phyloP scores from a whole-genome alignment of 148 eudicot species.

The Arbutus unedo region DNA sequence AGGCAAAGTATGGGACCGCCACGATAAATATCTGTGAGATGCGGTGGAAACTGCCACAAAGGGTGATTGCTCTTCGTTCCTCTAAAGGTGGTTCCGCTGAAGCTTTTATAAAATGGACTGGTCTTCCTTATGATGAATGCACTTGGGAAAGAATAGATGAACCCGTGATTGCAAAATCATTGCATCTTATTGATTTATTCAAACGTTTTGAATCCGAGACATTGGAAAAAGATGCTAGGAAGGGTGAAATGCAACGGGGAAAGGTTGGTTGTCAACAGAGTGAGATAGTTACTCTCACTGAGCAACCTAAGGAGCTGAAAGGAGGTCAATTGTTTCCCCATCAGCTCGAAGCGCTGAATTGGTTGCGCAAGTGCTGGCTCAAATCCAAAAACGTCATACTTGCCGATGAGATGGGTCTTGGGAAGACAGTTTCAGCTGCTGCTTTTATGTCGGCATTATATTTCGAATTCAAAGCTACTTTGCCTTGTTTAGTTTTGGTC shows the following conservation, averaged over 20 bases:
- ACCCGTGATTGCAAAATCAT: conserved; percentile 46
- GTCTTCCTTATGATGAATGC: conserved; percentile 93
- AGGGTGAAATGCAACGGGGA: conserved; percentile 29
- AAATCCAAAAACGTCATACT: conserved; percentile 87
- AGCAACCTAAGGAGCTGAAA: conserved; percentile 83
- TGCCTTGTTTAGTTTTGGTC: conserved; percentile 91
- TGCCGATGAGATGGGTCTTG: conserved; percentile 99
- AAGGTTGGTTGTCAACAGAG: conserved; percentile 35
- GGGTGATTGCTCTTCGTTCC: conserved; percentile 63
- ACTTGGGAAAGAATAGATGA: conserved; percentile 92
- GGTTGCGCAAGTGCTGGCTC: conserved; percentile 97
- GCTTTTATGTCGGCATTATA: conserved; percentile 82
- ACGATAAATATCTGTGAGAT: conserved; percentile 69
- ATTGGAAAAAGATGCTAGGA: conserved; percentile 52
- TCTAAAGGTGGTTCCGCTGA: conserved; percentile 50
- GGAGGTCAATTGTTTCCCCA: conserved; percentile 93
- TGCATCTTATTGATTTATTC: conserved; percentile 59
- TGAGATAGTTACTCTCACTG: conserved; percentile 63
- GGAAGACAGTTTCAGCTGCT: conserved; percentile 87
- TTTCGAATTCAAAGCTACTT: conserved; percentile 72
- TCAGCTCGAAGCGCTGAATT: conserved; percentile 93
- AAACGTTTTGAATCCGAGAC: conserved; percentile 58
- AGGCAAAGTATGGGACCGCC: conserved; percentile 75
- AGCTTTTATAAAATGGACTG: conserved; percentile 83
- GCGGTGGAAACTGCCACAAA: conserved; percentile 79